phyloP scores from a whole-genome alignment of 1,139 yeast genomes.

The Petasospora fabianii region DNA sequence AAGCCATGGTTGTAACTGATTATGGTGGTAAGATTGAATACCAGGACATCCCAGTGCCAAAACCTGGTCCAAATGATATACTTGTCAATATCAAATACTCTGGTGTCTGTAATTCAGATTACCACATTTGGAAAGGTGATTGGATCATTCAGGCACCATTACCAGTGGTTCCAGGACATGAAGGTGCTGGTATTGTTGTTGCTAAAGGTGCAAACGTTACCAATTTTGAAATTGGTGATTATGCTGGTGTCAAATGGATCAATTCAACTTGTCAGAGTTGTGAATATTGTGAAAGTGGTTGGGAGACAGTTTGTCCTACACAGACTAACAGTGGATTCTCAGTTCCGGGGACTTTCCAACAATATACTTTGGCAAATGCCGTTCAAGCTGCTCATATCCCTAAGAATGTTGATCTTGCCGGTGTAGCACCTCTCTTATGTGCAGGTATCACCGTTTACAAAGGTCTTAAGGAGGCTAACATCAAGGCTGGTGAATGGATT shows the following conservation, averaged over 20 bases:
- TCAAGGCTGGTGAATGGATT: slow-evolving; percentile 57
- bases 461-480: slow-evolving; percentile 15
- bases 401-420: slow-evolving; percentile 50
- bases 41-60: slow-evolving; percentile 33
- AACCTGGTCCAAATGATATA: slow-evolving; percentile 38
- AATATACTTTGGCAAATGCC: slow-evolving; percentile 65
- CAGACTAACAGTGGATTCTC: slow-evolving; percentile 64
- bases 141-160: slow-evolving; percentile 45
- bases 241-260: slow-evolving; percentile 63
- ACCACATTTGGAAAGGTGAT: slow-evolving; percentile 51
- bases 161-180: slow-evolving; percentile 58
- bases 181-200: slow-evolving; percentile 67
- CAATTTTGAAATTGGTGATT: slow-evolving; percentile 58
- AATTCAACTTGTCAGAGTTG: slow-evolving; percentile 58
- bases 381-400: slow-evolving; percentile 62
- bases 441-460: slow-evolving; percentile 20
- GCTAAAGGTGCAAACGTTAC: slow-evolving; percentile 52
- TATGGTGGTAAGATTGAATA: slow-evolving; percentile 35
- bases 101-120: slow-evolving; percentile 50
- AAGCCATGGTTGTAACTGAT: slow-evolving; percentile 33
- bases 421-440: slow-evolving; percentile 58
- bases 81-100: slow-evolving; percentile 46
- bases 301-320: slow-evolving; percentile 53
- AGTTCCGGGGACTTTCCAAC: slow-evolving; percentile 65
- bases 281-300: slow-evolving; percentile 51